These are phyloP conservation scores for Entomortierella chlamydospora DNA, from an alignment of 192 early-diverging fungal species.

Conservation along the genomic window DNA sequence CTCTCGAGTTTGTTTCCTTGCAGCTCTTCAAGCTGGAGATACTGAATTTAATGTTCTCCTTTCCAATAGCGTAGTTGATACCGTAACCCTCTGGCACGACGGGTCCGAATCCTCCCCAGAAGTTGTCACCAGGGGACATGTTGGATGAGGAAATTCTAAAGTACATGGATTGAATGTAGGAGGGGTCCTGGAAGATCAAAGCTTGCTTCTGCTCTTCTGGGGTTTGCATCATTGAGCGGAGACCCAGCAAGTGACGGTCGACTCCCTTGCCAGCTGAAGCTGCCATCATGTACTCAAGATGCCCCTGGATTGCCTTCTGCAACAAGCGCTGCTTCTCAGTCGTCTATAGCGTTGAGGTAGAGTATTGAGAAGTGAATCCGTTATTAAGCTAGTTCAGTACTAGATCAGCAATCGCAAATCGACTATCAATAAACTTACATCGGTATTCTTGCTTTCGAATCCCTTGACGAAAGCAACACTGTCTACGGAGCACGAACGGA, in stretches of 20 bases:
- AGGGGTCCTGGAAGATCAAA: slow-evolving; percentile 84
- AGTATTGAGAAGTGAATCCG: too few species aligned
- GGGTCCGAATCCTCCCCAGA: slow-evolving; percentile 88
- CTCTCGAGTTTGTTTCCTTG: slow-evolving; percentile 57
- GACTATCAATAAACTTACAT: slow-evolving; percentile 37
- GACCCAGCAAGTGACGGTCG: slow-evolving; percentile 92
- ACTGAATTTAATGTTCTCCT: slow-evolving; percentile 76
- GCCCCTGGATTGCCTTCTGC: slow-evolving; percentile 73
- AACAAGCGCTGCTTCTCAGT: slow-evolving; percentile 66
- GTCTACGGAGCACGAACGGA: slow-evolving; percentile 82
- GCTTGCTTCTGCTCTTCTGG: slow-evolving; percentile 71
- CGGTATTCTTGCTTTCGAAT: slow-evolving; percentile 76
- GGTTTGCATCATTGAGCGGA: slow-evolving; percentile 74
- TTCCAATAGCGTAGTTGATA: slow-evolving; percentile 82
- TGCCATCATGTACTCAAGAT: slow-evolving; percentile 80
- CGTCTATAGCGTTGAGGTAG: slow-evolving; percentile 10
- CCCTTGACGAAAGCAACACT: slow-evolving; percentile 79
- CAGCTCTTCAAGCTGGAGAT: slow-evolving; percentile 67
- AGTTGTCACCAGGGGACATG: slow-evolving; percentile 75
- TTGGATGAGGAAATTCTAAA: slow-evolving; percentile 88
- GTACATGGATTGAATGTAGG: slow-evolving; percentile 80
- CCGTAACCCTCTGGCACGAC: slow-evolving; percentile 90
- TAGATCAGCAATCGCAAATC: too few species aligned
- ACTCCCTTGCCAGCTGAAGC: slow-evolving; percentile 83
- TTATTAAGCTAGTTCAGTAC: too few species aligned